Evolutionary conservation across 192 early-diverging fungal genomes (phyloP).

Genomic region (Pilaira anomala): DNA sequence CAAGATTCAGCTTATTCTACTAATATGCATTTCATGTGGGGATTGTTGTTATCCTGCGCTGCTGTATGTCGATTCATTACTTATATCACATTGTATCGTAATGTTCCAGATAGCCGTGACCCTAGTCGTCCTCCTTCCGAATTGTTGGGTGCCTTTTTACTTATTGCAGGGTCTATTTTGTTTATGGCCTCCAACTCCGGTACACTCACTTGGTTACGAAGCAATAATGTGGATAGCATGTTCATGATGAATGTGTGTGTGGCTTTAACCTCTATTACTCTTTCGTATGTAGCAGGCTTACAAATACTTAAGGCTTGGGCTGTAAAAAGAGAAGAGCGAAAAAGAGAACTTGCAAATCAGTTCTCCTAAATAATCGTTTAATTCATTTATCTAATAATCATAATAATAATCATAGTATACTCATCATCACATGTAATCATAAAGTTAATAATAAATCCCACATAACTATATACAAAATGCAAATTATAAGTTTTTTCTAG

Average conservation of each 20-base stretch:
- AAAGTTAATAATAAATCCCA: no score
- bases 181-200: conserved; percentile 42
- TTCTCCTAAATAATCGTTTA: no score
- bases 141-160: conserved; percentile 27
- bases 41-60: conserved; percentile 25
- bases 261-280: conserved; percentile 31
- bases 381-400: no score
- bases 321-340: conserved; percentile 23
- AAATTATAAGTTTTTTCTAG: no score
- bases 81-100: conserved; percentile 28
- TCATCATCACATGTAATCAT: no score
- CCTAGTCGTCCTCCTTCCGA: conserved; percentile 33
- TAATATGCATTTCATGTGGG: conserved; percentile 38
- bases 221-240: conserved; percentile 30
- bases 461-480: no score
- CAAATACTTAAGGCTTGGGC: conserved; percentile 37
- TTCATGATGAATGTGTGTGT: conserved; percentile 40
- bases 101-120: conserved; percentile 1
- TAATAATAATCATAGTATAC: no score
- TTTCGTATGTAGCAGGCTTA: conserved; percentile 26
- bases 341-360: conserved; percentile 13
- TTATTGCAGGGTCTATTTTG: conserved; percentile 32
- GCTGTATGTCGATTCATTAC: conserved; percentile 30
- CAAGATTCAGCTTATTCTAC: conserved; percentile 31
- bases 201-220: conserved; percentile 31